Evolutionary conservation across 2,329 filamentous ascomycete species (phyloP), one percentile per base, ranked within the genome.

Genomic region (Colletotrichum tanaceti): DNA sequence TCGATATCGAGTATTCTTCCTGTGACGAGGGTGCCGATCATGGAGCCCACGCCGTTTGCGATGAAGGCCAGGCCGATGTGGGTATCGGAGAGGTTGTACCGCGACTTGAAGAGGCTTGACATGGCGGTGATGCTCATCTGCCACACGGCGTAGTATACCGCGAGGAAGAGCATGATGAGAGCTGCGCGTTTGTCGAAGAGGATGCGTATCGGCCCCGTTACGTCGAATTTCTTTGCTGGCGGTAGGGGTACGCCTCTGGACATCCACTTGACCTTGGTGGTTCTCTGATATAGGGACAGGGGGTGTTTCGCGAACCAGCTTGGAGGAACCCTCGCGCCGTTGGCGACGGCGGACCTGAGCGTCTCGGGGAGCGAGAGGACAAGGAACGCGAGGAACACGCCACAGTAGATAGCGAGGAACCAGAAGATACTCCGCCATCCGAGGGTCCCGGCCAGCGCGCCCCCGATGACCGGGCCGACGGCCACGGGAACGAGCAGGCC

Each of bases 361-460:
- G 82, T 84, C 64, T 84, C 81, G 0, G 85, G 87, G 7, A 87
- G 77, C 4, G 85, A 76, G 0, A 83, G 22, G 2, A 81, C 55
- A 3, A 85, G 73, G 0, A 82, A 69, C 0, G 83, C 44, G 14
- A 84, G 72, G 54, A 82, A 81, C 0, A 75, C 77, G 1, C 73
- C 77, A 47, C 73, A 72, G 65, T 76, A 75, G 16, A 87, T 84
- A 1, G 82, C 75, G 28, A 89, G 73, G 60, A 87, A 85, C 83
- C 84, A 87, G 71, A 89, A 89, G 38, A 87, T 81, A 18, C 80
- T 78, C 55, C 81, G 77, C 86, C 86, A 89, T 4, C 85, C 85
- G 0, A 86, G 74, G 58, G 81, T 83, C 50, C 84, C 80, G 5
- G 79, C 79, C 4, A 89, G 74, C 3, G 86, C 72, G 3, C 86